A percentile compares a stretch with the other conserved stretches of the same genome.
Conservation (phyloP, 2,329 filamentous ascomycete species). For the Sordariomycetes sp. region DNA sequence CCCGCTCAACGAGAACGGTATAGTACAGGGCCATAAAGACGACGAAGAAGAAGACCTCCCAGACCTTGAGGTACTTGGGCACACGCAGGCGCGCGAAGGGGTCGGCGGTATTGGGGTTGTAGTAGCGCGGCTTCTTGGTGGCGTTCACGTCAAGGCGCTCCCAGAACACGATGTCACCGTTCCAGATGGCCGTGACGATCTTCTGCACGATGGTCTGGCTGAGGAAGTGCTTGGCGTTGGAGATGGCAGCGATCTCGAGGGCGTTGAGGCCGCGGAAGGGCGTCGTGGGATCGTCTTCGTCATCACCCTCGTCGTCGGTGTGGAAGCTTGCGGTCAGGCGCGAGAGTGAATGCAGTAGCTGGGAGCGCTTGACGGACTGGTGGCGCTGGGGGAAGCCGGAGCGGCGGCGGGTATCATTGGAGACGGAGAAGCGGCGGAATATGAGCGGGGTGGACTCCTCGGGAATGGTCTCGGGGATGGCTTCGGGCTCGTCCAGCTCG, state of each 20-base stretch:
- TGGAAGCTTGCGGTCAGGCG: conserved; percentile 39
- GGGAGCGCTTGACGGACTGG: conserved; percentile 31
- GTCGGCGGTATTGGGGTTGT: conserved; percentile 57
- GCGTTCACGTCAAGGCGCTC: conserved; percentile 63
- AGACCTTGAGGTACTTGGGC: conserved; percentile 74
- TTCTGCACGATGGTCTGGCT: conserved; percentile 72
- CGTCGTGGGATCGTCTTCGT: conserved; percentile 52
- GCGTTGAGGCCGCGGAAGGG: conserved; percentile 75
- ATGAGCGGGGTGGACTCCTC: conserved; percentile 28
- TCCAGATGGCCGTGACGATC: conserved; percentile 77
- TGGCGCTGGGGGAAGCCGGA: conserved; percentile 13
- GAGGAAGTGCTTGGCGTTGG: conserved; percentile 74
- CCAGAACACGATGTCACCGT: conserved; percentile 82
- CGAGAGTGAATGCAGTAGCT: conserved; percentile 43
- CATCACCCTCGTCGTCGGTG: conserved; percentile 23
- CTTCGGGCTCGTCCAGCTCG: conserved; percentile 9
- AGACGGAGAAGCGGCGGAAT: conserved; percentile 15
- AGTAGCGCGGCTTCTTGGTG: conserved; percentile 65
- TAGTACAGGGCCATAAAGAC: conserved; percentile 75
- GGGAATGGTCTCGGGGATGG: not conserved
- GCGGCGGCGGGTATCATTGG: conserved; percentile 10
- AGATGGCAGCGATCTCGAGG: conserved; percentile 75
- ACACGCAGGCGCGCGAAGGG: conserved; percentile 68
- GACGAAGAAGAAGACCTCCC: conserved; percentile 73
- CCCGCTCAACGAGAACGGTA: conserved; percentile 67